Conservation (phyloP, 2,329 filamentous ascomycete species). For the Diaporthe batatas region DNA sequence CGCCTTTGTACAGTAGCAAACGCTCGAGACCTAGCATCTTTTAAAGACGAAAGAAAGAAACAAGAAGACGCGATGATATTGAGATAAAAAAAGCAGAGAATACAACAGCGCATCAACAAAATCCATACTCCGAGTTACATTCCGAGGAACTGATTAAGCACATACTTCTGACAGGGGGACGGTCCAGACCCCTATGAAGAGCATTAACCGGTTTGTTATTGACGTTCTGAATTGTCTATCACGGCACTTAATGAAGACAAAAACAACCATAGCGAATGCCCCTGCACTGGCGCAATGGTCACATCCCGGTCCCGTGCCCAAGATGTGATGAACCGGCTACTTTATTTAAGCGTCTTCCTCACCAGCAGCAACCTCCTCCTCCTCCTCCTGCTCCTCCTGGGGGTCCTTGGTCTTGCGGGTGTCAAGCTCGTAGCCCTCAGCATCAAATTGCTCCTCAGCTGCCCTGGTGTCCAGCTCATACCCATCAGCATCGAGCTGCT, state of each 20-base stretch:
- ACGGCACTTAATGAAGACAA: neutral
- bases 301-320: neutral
- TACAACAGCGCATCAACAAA: no score
- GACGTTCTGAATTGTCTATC: neutral
- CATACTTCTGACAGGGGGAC: neutral
- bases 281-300: neutral
- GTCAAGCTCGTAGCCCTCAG: slow-evolving; percentile 14
- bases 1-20: no score
- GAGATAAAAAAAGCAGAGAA: no score
- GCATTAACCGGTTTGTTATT: neutral
- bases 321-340: neutral
- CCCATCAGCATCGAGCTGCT: slow-evolving; percentile 20
- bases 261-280: neutral
- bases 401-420: slow-evolving; percentile 24
- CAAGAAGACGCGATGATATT: no score
- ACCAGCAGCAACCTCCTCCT: slow-evolving; percentile 22
- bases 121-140: neutral
- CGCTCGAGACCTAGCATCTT: no score
- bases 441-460: slow-evolving; percentile 7
- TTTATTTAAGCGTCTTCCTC: slow-evolving; percentile 27
- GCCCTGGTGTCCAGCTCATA: slow-evolving; percentile 22
- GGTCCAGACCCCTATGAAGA: no score
- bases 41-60: no score
- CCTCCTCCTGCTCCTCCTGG: slow-evolving; percentile 30
- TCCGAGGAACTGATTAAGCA: neutral